A percentile compares a stretch with the other conserved stretches of the same genome.
Evolutionary conservation across 768 basidiomycete species (phyloP).

Genomic region (Mycena pura): DNA sequence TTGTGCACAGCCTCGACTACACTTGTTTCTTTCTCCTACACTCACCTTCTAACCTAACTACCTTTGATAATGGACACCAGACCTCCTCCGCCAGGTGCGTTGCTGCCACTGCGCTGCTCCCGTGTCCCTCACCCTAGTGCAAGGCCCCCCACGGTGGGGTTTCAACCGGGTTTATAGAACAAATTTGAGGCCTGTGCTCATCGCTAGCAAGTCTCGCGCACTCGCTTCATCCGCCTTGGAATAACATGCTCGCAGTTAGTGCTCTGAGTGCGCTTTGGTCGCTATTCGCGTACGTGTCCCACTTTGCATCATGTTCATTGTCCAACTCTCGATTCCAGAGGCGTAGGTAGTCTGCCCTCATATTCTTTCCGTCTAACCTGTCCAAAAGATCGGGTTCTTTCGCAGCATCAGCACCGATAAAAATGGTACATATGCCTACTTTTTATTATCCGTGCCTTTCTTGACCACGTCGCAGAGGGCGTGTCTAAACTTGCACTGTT

Average conservation of each 20-base stretch:
- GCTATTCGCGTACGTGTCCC: conserved; percentile 62
- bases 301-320: background rate
- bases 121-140: background rate
- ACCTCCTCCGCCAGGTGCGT: conserved; percentile 50
- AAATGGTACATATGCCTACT: conserved; percentile 46
- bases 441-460: background rate
- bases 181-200: conserved; percentile 69
- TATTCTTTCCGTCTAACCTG: background rate
- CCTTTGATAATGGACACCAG: conserved; percentile 40
- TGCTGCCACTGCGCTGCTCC: background rate
- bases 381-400: conserved; percentile 65
- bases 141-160: conserved; percentile 63
- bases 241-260: conserved; percentile 42
- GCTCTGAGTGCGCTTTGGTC: conserved; percentile 63
- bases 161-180: conserved; percentile 55
- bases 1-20: conserved; percentile 2
- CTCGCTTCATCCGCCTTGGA: background rate
- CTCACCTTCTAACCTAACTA: background rate
- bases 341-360: conserved; percentile 34
- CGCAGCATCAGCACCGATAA: conserved; percentile 56
- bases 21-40: background rate
- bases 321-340: conserved; percentile 30
- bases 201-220: conserved; percentile 43
- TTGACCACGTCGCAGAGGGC: conserved; percentile 39
- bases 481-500: conserved; percentile 56